Evolutionary conservation across 2,329 filamentous ascomycete species (phyloP), one percentile per base, ranked within the genome.

Genomic region (Fusarium anthophilum): DNA sequence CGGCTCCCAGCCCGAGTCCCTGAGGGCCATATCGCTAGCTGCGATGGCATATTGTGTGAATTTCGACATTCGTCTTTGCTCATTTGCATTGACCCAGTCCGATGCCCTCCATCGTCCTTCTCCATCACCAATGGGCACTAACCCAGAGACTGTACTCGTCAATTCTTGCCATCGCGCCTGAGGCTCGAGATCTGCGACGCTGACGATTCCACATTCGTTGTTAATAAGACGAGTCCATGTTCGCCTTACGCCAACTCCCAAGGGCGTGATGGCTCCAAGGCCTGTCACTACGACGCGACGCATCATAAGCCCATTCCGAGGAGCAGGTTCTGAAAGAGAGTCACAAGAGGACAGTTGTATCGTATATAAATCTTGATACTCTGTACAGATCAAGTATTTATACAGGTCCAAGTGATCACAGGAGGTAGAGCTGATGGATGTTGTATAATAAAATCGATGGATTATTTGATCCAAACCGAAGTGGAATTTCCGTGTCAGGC

Each of bases 11-110:
- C 88, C 90, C 2, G 96, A 92, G 85, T 98, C 94, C 35, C 89
- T 83, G 58, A 99, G 85, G 0, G 96, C 96, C 88, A 98, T 96
- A 57, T 94, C 90, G 0, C 94, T 89, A 6, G 95, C 94, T 18
- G 93, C 94, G 79, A 98, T 88, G 20, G 95, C 96, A 84, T 97
- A 98, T 82, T 98, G 95, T 8, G 95, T 90, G 80, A 98, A 98
- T 30, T 86, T 88, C n/a, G 96, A 95, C 91, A 97, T 97, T 79
- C 94, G 93, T 9, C 95, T 90, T 79, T 89, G 87, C 66, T 91
- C 89, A 3, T 85, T 80, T 30, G 83, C 80, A 51, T 81, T 82
- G 57, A 91, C 78, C 87, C 89, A 92, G 75, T 91, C 87, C 17
- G 83, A 81, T 3, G 87, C 79, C 37, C 82, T 81, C 90, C 88